Evolutionary conservation across 768 basidiomycete species (phyloP).

Genomic region (Harrya chromipes): DNA sequence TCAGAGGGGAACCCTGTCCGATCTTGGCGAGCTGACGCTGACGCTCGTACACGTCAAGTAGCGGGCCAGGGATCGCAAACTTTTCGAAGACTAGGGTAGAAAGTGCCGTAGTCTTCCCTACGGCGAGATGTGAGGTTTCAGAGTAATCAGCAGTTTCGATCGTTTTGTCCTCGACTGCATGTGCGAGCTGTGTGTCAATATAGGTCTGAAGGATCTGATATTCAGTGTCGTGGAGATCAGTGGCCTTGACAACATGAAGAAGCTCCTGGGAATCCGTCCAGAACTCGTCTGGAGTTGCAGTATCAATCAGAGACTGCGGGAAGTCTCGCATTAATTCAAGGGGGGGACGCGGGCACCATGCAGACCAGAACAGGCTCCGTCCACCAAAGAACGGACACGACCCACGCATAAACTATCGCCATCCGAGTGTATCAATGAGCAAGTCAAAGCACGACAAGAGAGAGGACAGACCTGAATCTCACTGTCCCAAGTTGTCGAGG

Average conservation of each 20-base stretch:
- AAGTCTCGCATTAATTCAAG: slow-evolving; percentile 14
- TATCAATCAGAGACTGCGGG: slow-evolving; percentile 8
- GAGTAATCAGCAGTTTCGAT: no score
- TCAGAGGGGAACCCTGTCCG: slow-evolving; percentile 16
- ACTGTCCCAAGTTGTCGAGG: not conserved
- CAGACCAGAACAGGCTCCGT: slow-evolving; percentile 15
- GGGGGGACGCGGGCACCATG: slow-evolving; percentile 15
- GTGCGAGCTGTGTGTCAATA: not conserved
- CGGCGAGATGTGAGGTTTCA: slow-evolving; percentile 9
- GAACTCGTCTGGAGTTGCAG: not conserved
- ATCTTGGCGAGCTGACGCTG: slow-evolving; percentile 10
- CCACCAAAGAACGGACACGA: slow-evolving; percentile 19
- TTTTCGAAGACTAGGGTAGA: slow-evolving; percentile 16
- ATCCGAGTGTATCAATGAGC: not conserved
- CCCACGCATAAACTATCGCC: slow-evolving; percentile 10
- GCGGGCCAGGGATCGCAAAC: slow-evolving; percentile 16
- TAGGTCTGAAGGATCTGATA: slow-evolving; percentile 5
- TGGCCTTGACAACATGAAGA: slow-evolving; percentile 1
- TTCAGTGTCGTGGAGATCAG: slow-evolving; percentile 1
- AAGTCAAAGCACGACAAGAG: no score
- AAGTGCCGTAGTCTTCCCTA: slow-evolving; percentile 9
- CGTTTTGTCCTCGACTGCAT: no score
- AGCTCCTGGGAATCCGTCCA: slow-evolving; percentile 1
- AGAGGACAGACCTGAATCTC: slow-evolving; percentile 2
- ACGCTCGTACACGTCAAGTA: slow-evolving; percentile 12